Percentiles rank a stretch among this genome's conserved stretches.
phyloP scores from a whole-genome alignment of 2,329 filamentous ascomycete genomes.

The Fusarium anguioides region DNA sequence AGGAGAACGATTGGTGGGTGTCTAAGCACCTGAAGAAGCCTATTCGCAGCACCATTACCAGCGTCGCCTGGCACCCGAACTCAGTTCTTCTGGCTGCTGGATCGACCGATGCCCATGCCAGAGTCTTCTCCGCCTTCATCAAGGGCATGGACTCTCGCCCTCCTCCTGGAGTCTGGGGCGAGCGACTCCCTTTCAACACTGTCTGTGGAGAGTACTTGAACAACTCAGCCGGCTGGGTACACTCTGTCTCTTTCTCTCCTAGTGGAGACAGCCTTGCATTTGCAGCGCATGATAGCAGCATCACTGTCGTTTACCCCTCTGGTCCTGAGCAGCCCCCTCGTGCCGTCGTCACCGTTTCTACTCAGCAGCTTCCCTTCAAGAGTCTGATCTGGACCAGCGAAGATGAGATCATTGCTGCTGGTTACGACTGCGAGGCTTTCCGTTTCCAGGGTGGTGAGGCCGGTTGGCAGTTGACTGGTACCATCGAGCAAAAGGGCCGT shows the following conservation, averaged over 20 bases:
- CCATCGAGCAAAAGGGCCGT: slow-evolving; percentile 79
- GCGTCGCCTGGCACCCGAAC: slow-evolving; percentile 96
- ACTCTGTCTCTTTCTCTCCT: slow-evolving; percentile 92
- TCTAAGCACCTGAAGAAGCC: slow-evolving; percentile 99
- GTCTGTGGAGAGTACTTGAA: slow-evolving; percentile 97
- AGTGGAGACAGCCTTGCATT: slow-evolving; percentile 94
- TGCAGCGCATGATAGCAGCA: slow-evolving; percentile 92
- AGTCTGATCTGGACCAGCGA: slow-evolving; percentile 93
- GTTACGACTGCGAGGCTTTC: slow-evolving; percentile 91
- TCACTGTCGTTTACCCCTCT: slow-evolving; percentile 95
- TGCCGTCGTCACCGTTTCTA: slow-evolving; percentile 90
- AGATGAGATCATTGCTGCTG: slow-evolving; percentile 92
- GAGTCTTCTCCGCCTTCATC: slow-evolving; percentile 95
- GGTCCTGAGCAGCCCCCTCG: slow-evolving; percentile 89
- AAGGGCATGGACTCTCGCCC: slow-evolving; percentile 92
- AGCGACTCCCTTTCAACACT: slow-evolving; percentile 96
- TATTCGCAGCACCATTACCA: slow-evolving; percentile 95
- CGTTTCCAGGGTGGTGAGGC: slow-evolving; percentile 81
- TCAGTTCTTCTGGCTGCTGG: slow-evolving; percentile 93
- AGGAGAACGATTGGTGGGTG: slow-evolving; percentile 99
- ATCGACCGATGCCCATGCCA: slow-evolving; percentile 95
- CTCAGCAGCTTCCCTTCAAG: slow-evolving; percentile 91
- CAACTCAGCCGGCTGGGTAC: slow-evolving; percentile 96
- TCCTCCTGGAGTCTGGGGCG: slow-evolving; percentile 90
- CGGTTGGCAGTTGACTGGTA: slow-evolving; percentile 87